A percentile compares a stretch with the other conserved stretches of the same genome.
These are phyloP conservation scores for Carex arenaria DNA, from an alignment of 202 grass and related monocot genomes.

Conservation along the genomic window DNA sequence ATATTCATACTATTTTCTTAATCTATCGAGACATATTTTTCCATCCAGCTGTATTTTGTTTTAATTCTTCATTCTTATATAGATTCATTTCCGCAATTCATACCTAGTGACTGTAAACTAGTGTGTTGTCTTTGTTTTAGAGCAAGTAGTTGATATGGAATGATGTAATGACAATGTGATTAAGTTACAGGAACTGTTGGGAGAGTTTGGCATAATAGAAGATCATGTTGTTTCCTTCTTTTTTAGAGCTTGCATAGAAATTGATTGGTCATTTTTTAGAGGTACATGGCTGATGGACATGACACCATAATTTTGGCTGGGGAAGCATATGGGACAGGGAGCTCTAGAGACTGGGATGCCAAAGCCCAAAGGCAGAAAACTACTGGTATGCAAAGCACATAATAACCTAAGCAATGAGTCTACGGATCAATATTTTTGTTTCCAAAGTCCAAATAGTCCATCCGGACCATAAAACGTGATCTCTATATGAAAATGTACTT, in stretches of 20 bases:
- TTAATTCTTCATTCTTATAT: too few relatives aligned
- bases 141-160: not conserved
- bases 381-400: constrained; percentile 8
- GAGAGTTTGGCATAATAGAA: not conserved
- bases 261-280: constrained; percentile 19
- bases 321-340: constrained; percentile 21
- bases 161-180: not conserved
- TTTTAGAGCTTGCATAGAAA: not conserved
- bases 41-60: too few relatives aligned
- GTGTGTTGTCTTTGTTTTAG: not conserved
- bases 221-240: not conserved
- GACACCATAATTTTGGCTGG: constrained; percentile 43
- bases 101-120: not conserved
- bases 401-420: not conserved
- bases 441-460: too few relatives aligned
- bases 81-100: too few relatives aligned
- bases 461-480: too few relatives aligned
- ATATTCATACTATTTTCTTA: too few relatives aligned
- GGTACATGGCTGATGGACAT: constrained; percentile 30
- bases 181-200: not conserved
- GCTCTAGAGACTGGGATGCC: constrained; percentile 22
- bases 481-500: too few relatives aligned
- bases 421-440: too few relatives aligned
- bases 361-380: constrained; percentile 37
- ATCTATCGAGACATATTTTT: too few relatives aligned